A percentile compares a stretch with the other conserved stretches of the same genome.
These are phyloP conservation scores for Novymonas esmeraldas DNA, from an alignment of 208 protist species.

Conservation along the genomic window DNA sequence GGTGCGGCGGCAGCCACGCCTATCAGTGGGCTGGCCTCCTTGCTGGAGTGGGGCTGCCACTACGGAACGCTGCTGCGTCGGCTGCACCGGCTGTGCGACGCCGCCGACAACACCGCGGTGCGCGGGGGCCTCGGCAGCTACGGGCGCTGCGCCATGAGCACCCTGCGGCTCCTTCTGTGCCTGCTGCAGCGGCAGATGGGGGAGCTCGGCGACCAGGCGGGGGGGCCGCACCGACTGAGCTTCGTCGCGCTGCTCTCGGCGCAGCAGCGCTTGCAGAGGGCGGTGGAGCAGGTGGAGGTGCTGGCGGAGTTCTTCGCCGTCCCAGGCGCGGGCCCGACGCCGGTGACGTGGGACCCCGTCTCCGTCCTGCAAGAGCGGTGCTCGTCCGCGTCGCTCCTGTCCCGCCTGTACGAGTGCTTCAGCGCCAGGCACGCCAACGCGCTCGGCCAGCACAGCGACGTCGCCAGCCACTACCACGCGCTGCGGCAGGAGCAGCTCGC, in stretches of 20 bases:
- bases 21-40: slow-evolving; percentile 32
- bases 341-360: slow-evolving; percentile 22
- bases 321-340: neutral
- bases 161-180: slow-evolving; percentile 39
- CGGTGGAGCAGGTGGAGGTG: slow-evolving; percentile 44
- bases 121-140: slow-evolving; percentile 72
- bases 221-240: slow-evolving; percentile 50
- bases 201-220: slow-evolving; percentile 44
- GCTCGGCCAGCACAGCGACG: slow-evolving; percentile 28
- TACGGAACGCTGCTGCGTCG: slow-evolving; percentile 74
- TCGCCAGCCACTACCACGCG: slow-evolving; percentile 13
- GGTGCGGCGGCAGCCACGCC: neutral
- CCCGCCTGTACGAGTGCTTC: slow-evolving; percentile 51
- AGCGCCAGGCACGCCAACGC: slow-evolving; percentile 35
- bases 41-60: slow-evolving; percentile 74
- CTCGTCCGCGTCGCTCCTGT: slow-evolving; percentile 70
- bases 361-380: slow-evolving; percentile 25
- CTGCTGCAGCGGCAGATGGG: slow-evolving; percentile 54
- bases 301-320: slow-evolving; percentile 68
- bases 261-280: slow-evolving; percentile 42
- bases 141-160: slow-evolving; percentile 66
- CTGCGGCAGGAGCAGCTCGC: slow-evolving; percentile 18
- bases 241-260: slow-evolving; percentile 65
- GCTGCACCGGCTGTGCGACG: slow-evolving; percentile 53
- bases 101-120: slow-evolving; percentile 38